phyloP scores from a whole-genome alignment of 352 stramenopile species.

The Globisporangium lucens region DNA sequence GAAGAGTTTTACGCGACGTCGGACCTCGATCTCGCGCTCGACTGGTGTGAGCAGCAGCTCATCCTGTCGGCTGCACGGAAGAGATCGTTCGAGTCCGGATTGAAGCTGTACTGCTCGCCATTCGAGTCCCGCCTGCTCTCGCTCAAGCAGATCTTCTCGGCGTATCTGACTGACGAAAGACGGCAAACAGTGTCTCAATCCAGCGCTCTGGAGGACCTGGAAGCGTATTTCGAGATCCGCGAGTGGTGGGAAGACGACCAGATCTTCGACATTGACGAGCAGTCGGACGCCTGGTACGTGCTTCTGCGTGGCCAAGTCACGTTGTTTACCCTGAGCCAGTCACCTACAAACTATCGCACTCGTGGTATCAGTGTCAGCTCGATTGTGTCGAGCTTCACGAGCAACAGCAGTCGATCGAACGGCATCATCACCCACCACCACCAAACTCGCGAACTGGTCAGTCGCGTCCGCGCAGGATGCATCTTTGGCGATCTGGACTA shows the following conservation, averaged over 20 bases:
- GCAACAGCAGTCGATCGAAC: conserved; percentile 1
- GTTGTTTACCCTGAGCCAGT: conserved; percentile 26
- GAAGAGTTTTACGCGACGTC: conserved; percentile 35
- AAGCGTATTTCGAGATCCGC: conserved; percentile 30
- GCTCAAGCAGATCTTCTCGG: conserved; percentile 38
- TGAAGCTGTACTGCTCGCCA: conserved; percentile 21
- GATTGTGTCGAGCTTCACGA: conserved; percentile 5
- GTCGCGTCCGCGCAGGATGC: conserved; percentile 47
- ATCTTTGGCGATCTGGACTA: conserved; percentile 75
- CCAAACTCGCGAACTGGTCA: conserved; percentile 37
- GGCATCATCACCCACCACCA: background rate
- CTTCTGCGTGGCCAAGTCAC: conserved; percentile 50
- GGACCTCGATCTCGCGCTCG: conserved; percentile 50
- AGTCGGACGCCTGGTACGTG: conserved; percentile 43
- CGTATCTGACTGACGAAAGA: conserved; percentile 33
- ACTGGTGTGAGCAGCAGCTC: conserved; percentile 67
- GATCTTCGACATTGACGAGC: conserved; percentile 43
- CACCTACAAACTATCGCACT: background rate
- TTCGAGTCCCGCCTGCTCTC: conserved; percentile 28
- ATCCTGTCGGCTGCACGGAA: conserved; percentile 39
- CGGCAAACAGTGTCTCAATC: conserved; percentile 16
- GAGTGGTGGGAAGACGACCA: conserved; percentile 28
- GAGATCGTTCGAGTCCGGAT: conserved; percentile 35
- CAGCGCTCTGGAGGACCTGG: conserved; percentile 29
- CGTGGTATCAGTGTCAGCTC: background rate